Percentiles rank a stretch among this genome's conserved stretches.
Conservation (phyloP, 2,329 filamentous ascomycete species). For the Tothia fuscella region DNA sequence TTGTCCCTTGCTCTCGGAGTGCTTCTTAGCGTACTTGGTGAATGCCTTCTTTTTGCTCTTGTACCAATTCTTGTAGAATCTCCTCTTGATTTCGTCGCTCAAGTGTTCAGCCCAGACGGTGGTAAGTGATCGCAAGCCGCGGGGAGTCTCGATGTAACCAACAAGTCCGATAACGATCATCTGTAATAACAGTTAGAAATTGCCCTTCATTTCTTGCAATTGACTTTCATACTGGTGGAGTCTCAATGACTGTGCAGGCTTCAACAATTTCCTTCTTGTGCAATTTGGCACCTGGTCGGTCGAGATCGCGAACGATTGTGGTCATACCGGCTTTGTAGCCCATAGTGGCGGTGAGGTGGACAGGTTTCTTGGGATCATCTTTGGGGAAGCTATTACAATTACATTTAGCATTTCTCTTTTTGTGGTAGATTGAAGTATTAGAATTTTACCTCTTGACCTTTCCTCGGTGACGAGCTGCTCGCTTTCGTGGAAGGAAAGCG, state of each 20-base stretch:
- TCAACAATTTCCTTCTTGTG: constrained; percentile 61
- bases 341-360: constrained; percentile 95
- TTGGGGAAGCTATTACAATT: constrained; percentile 71
- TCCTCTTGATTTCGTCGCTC: constrained; percentile 95
- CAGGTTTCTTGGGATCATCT: constrained; percentile 99
- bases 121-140: constrained; percentile 96
- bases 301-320: constrained; percentile 97
- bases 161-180: constrained; percentile 99
- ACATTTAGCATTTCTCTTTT: constrained; percentile 5
- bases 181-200: constrained; percentile 59
- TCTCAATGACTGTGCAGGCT: constrained; percentile 31
- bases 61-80: constrained; percentile 99
- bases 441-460: constrained; percentile 94
- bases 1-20: constrained; percentile 83
- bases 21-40: constrained; percentile 99
- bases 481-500: constrained; percentile 55
- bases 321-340: constrained; percentile 99
- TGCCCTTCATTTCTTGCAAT: constrained; percentile 35
- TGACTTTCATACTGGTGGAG: constrained; percentile 39
- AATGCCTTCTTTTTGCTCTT: constrained; percentile 99
- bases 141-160: constrained; percentile 99
- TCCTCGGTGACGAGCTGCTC: constrained; percentile 84
- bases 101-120: constrained; percentile 99
- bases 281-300: constrained; percentile 97
- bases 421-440: neutral